These are phyloP conservation scores for Fusarium nodosum DNA, from an alignment of 2,329 filamentous ascomycete species.

Conservation along the genomic window DNA sequence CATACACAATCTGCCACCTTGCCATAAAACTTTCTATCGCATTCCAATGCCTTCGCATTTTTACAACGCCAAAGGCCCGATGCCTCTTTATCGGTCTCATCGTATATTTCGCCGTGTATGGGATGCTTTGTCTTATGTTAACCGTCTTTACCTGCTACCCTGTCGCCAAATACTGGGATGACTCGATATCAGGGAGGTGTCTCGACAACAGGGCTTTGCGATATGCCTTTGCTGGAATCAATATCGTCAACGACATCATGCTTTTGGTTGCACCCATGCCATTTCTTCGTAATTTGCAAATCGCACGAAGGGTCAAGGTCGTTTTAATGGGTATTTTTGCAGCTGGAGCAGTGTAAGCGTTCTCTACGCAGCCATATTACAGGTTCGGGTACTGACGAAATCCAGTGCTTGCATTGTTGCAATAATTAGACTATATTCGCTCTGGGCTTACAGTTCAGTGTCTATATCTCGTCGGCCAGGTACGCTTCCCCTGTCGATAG, in stretches of 20 bases:
- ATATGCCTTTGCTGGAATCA: slow-evolving; percentile 8
- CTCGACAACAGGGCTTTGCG: slow-evolving; percentile 5
- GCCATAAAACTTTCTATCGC: neutral
- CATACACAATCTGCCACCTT: slow-evolving; percentile 5
- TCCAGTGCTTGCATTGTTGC: slow-evolving; percentile 3
- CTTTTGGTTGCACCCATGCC: slow-evolving; percentile 4
- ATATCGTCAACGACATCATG: neutral
- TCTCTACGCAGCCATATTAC: accelerated
- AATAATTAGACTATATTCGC: neutral
- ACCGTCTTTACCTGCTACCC: slow-evolving; percentile 10
- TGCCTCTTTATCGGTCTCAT: neutral
- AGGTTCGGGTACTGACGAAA: neutral
- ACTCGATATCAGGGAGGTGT: neutral
- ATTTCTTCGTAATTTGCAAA: neutral
- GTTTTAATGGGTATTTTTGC: slow-evolving; percentile 10
- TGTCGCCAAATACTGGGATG: slow-evolving; percentile 10
- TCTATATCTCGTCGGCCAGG: neutral
- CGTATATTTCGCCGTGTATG: neutral
- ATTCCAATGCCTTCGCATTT: slow-evolving; percentile 1
- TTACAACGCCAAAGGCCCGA: neutral
- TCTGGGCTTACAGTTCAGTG: neutral
- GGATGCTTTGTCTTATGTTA: neutral
- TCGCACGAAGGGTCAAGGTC: neutral
- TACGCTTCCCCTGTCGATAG: accelerated
- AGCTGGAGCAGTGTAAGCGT: neutral